These are phyloP conservation scores for Mycena belliarum DNA, from an alignment of 768 basidiomycete species.

Conservation along the genomic window DNA sequence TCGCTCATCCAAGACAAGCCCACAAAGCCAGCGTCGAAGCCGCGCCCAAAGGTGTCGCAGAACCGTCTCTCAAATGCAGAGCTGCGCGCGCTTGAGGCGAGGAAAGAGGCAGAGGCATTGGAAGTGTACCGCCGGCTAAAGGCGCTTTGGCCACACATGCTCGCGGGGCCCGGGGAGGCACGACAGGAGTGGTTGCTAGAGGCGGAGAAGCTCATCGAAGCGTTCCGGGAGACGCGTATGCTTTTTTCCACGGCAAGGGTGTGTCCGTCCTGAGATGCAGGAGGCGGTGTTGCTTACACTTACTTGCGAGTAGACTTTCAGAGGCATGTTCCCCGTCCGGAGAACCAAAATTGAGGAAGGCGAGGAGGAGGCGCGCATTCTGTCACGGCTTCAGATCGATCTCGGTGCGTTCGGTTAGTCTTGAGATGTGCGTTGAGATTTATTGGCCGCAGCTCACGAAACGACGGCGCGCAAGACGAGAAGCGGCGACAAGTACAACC, in stretches of 20 bases:
- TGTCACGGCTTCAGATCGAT: constrained; percentile 73
- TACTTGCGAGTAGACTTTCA: not conserved
- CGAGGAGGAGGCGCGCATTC: constrained; percentile 74
- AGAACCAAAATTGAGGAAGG: constrained; percentile 39
- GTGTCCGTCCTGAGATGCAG: constrained; percentile 20
- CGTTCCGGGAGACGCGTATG: constrained; percentile 83
- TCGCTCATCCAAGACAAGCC: constrained; percentile 10
- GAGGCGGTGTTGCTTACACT: too few relatives aligned
- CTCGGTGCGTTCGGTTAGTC: constrained; percentile 51
- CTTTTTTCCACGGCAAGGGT: constrained; percentile 82
- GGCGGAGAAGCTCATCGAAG: constrained; percentile 85
- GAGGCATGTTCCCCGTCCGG: constrained; percentile 34
- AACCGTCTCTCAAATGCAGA: constrained; percentile 59
- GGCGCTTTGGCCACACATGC: constrained; percentile 63
- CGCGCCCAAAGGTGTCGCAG: constrained; percentile 28
- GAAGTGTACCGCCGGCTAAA: constrained; percentile 59
- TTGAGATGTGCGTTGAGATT: not conserved
- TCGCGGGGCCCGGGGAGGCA: constrained; percentile 48
- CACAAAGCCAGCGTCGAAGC: not conserved
- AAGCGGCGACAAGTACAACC: constrained; percentile 42
- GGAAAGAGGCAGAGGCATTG: constrained; percentile 66
- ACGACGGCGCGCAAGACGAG: constrained; percentile 50
- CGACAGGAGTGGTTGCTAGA: constrained; percentile 78
- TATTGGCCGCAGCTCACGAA: constrained; percentile 50
- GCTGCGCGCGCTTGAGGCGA: constrained; percentile 60